Evolutionary conservation across 23 red algal genomes (phyloP).

Genomic region (Cyanidiococcus yangmingshanensis): DNA sequence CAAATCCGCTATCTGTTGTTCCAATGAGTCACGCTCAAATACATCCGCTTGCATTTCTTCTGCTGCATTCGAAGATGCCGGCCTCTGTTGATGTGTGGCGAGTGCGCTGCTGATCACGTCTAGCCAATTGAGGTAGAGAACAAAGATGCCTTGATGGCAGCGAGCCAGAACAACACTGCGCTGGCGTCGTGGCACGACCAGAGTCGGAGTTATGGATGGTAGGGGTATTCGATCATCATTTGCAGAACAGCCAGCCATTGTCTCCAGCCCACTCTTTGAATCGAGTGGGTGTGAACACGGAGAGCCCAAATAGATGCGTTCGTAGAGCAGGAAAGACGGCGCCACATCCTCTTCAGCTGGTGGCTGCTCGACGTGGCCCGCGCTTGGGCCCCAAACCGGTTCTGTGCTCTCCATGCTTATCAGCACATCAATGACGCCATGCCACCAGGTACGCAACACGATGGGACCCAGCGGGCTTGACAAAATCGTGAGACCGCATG

Average conservation of each 20-base stretch:
- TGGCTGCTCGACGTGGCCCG: not conserved
- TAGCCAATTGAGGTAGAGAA: not conserved
- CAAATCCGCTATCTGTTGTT: not conserved
- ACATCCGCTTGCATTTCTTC: not conserved
- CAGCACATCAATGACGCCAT: not conserved
- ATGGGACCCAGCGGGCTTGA: constrained; percentile 1
- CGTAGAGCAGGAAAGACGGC: constrained; percentile 2
- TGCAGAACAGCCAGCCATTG: not conserved
- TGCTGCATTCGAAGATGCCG: not conserved
- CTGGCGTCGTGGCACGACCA: not conserved
- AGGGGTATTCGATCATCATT: not conserved
- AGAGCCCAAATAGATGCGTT: not conserved
- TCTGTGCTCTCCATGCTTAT: not conserved
- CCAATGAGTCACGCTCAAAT: not conserved
- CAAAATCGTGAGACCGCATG: not conserved
- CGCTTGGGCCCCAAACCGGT: not conserved
- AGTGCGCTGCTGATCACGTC: not conserved
- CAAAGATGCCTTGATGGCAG: not conserved
- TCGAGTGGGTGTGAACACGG: not conserved
- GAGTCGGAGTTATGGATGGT: not conserved
- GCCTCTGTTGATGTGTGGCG: not conserved
- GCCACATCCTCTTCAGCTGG: constrained; percentile 9
- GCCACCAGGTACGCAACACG: constrained; percentile 2
- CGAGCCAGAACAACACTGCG: not conserved
- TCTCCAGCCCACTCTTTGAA: not conserved